A percentile compares a stretch with the other conserved stretches of the same genome.
These are phyloP conservation scores for Silene uniflora DNA, from an alignment of 148 eudicot species.

Conservation along the genomic window DNA sequence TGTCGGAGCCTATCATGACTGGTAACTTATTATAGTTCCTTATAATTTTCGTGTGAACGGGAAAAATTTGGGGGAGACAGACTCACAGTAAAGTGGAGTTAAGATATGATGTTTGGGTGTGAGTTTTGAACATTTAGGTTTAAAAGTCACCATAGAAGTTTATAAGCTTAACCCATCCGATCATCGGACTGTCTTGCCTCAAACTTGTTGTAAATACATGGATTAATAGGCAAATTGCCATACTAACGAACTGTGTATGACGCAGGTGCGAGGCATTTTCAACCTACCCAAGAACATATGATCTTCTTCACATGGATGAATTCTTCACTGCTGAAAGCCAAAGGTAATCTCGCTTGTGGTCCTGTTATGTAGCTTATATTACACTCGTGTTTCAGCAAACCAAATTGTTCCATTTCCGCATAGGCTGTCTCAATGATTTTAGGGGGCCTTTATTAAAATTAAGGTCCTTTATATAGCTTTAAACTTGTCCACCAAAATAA, in stretches of 20 bases:
- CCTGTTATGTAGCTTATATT: not conserved
- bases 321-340: constrained; percentile 89
- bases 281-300: constrained; percentile 94
- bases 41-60: not conserved
- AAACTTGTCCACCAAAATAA: too few relatives aligned
- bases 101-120: not conserved
- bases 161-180: not conserved
- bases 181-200: not conserved
- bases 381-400: not conserved
- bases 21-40: constrained; percentile 42
- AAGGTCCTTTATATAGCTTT: too few relatives aligned
- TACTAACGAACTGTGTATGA: not conserved
- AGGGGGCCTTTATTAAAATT: too few relatives aligned
- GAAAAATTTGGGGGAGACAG: not conserved
- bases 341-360: constrained; percentile 40
- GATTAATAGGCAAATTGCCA: not conserved
- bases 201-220: not conserved
- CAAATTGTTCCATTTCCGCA: not conserved
- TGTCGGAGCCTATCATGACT: constrained; percentile 84
- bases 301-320: constrained; percentile 80
- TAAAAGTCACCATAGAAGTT: not conserved
- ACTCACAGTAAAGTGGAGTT: not conserved
- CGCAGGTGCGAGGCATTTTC: constrained; percentile 97
- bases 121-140: not conserved
- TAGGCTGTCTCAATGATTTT: too few relatives aligned